Evolutionary conservation across 2,329 filamentous ascomycete genomes (phyloP), one percentile per base, ranked within the genome.

Genomic region (Cladobotryum protrusum): DNA sequence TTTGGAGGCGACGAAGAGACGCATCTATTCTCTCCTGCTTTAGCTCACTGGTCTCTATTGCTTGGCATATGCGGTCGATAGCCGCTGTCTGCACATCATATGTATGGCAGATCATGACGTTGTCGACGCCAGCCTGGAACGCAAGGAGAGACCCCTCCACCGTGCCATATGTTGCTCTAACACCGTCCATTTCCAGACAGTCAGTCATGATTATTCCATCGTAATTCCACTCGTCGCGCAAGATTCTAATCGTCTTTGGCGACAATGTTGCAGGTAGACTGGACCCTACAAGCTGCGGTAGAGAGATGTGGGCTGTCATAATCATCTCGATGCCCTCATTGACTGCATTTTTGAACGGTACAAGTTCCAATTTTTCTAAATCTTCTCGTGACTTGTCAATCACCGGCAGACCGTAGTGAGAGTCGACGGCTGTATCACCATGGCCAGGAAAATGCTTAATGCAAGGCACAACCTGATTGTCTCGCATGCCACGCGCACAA

Each of bases 51-150:
- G 43, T 32, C 14, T 52, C 47, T 4, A 61, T 6, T 5, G 59
- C 59, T 1, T 51, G 44, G 18, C 57, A 62, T 15, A 61, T 20
- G 15, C 59, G 55, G 42, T 62, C 59, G n/a, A 62, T 43, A 7
- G 59, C 54, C 1, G 52, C 58, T 3, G 57, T 45, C 45, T 62
- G 59, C 12, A 59, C 54, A 9, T 58, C 53, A 44, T 54, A 59
- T 1, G 59, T 62, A 43, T 62, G 59, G 54, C 59, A 62, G 32
- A 62, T 61, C 59, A 62, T 61, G 50, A 59, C 56, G 41, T 57
- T 62, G 48, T 62, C 59, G 14, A 58, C 59, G 3, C 59, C 59
- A 14, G 59, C 59, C 43, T 61, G 49, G 19, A 62, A 51, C 3
- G 59, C 59, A 55, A 59, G 53, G 7, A 62, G 44, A 5, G 59